Evolutionary conservation across 1,284 basidiomycete genomes (phyloP), one percentile per base, ranked within the genome.

Genomic region (Moesziomyces globuligerus): DNA sequence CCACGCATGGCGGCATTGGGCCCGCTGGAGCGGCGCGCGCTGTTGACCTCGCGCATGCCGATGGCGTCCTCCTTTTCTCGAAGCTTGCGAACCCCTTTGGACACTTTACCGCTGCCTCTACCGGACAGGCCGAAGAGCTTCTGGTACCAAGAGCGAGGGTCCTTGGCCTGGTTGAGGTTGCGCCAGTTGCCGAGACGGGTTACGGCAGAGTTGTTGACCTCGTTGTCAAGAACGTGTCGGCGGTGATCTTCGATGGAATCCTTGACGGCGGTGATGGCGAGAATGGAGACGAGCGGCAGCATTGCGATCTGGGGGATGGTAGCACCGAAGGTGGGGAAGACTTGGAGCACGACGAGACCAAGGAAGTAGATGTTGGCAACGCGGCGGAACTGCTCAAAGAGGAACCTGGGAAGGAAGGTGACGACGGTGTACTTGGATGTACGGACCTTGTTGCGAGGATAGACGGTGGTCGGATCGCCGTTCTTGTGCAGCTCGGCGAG

Each of bases 341-440:
- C 90, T 86, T 94, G 91, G 13, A 95, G 85, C 53, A 96, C 85
- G 74, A 94, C 91, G 13, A 93, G 86, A 1, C 87, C 87, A 37
- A 97, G 84, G 85, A 97, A 97, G 84, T 94, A 98, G 48, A 97
- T 85, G 83, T 98, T 97, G 65, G 94, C 94, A 45, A 94, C 89
- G 29, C 91, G 90, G 36, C 74, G 56, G 58, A 81, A 81, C 53
- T 81, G 80, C 64, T 81, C 80, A 43, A 70, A 79, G 38, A 74
- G 73, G 53, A 79, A 80, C 34, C 75, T 62, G 7, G 94, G 94
- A 43, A 97, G 78, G 82, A 97, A 98, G 4, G 93, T 92, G 69
- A 95, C 52, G 59, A 93, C 81, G 28, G 94, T 96, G 84, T 97
- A 98, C 84, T 96, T 91, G 73, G 90, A 91, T 41, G 94, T 97